A percentile compares a stretch with the other conserved stretches of the same genome.
Evolutionary conservation across 768 basidiomycete genomes (phyloP).

Genomic region (Tulasnella sp.): DNA sequence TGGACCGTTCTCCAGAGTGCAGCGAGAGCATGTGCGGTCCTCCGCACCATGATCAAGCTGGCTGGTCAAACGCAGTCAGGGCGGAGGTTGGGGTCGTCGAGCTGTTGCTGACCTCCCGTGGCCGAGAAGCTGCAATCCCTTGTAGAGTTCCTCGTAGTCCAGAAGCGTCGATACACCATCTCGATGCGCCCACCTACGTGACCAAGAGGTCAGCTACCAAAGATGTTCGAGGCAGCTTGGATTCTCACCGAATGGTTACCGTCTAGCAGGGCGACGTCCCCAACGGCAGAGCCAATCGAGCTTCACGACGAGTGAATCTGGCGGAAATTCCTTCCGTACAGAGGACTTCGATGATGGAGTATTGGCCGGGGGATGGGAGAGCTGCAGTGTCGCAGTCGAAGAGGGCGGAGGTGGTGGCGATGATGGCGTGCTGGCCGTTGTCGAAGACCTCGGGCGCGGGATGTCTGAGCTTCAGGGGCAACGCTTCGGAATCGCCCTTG

Average conservation of each 20-base stretch:
- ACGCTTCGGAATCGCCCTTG: neutral
- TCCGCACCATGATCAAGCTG: too few species aligned
- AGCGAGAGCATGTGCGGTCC: too few species aligned
- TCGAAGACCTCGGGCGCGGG: too few species aligned
- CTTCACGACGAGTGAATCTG: too few species aligned
- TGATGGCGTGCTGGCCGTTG: too few species aligned
- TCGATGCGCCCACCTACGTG: conserved; percentile 84
- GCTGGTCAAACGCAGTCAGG: too few species aligned
- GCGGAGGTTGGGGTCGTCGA: neutral
- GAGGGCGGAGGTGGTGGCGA: neutral
- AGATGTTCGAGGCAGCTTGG: neutral
- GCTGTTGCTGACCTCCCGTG: conserved; percentile 85
- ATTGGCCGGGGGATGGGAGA: conserved; percentile 26
- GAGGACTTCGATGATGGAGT: conserved; percentile 34
- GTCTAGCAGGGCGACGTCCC: conserved; percentile 90
- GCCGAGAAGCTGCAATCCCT: too few species aligned
- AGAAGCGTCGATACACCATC: conserved; percentile 56
- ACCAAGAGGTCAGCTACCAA: neutral
- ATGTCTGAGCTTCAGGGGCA: conserved; percentile 4
- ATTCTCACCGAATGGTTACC: conserved; percentile 82
- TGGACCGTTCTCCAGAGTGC: too few species aligned
- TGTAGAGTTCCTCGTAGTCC: conserved; percentile 87
- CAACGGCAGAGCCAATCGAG: conserved; percentile 65
- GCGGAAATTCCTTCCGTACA: too few species aligned
- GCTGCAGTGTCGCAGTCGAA: neutral